phyloP scores from a whole-genome alignment of 2,329 filamentous ascomycete species.

The Cyphellophora attinorum region DNA sequence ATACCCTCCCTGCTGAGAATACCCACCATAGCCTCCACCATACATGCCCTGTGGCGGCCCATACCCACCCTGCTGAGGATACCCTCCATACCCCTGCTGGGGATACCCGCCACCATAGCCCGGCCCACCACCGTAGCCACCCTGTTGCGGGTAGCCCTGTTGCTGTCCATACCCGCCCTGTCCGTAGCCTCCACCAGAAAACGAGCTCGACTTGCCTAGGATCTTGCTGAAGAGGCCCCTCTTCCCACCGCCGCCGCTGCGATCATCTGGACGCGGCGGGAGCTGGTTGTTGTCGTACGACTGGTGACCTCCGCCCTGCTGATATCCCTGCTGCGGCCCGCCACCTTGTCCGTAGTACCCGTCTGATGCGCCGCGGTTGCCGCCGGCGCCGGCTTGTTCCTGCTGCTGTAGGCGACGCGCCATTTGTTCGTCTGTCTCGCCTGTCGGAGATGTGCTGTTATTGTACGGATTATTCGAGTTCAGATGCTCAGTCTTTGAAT shows the following conservation, averaged over 20 bases:
- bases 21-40: not conserved
- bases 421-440: conserved; percentile 58
- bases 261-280: not conserved
- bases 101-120: conserved; percentile 6
- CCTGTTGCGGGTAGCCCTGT: conserved; percentile 24
- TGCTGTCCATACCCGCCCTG: conserved; percentile 11
- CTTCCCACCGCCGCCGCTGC: conserved; percentile 27
- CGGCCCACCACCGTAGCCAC: not conserved
- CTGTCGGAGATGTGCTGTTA: conserved; percentile 23
- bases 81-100: conserved; percentile 23
- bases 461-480: conserved; percentile 68
- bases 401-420: conserved; percentile 74
- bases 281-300: conserved; percentile 1
- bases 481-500: conserved; percentile 36
- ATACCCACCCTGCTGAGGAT: conserved; percentile 27
- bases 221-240: conserved; percentile 41
- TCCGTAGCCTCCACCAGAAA: conserved; percentile 13
- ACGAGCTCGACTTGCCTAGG: conserved; percentile 31
- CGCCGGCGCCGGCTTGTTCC: conserved; percentile 50
- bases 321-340: not conserved
- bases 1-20: conserved; percentile 14
- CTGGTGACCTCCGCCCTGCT: not conserved
- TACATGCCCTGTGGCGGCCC: conserved; percentile 21
- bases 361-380: conserved; percentile 29
- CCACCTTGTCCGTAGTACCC: conserved; percentile 35